phyloP scores from a whole-genome alignment of 495 filamentous ascomycete genomes.

The Pseudoneurospora amorphoporcata region DNA sequence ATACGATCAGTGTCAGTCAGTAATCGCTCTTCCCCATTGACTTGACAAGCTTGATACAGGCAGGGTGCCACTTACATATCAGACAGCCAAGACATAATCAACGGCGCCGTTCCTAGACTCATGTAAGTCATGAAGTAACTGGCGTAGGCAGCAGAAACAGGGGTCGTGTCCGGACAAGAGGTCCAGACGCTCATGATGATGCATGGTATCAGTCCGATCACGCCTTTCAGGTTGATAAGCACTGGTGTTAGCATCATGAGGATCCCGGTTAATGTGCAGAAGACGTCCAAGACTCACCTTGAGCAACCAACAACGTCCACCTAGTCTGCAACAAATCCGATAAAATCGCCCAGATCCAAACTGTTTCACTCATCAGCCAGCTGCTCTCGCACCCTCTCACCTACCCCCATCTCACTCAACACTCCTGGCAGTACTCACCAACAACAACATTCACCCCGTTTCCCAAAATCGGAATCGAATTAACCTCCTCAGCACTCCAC shows the following conservation, averaged over 20 bases:
- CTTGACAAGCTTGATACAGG: neutral
- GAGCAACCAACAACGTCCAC: conserved; percentile 27
- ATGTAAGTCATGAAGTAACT: conserved; percentile 31
- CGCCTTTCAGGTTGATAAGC: conserved; percentile 1
- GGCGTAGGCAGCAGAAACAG: conserved; percentile 25
- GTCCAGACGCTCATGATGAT: conserved; percentile 33
- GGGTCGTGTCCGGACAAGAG: conserved; percentile 16
- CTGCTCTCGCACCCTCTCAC: neutral
- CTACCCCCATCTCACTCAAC: neutral
- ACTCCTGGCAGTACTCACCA: conserved; percentile 6
- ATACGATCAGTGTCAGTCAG: neutral
- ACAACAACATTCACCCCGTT: conserved; percentile 28
- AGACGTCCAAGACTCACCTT: conserved; percentile 12
- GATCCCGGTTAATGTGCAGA: neutral
- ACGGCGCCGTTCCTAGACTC: conserved; percentile 26
- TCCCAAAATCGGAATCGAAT: conserved; percentile 29
- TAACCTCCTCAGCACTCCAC: conserved; percentile 27
- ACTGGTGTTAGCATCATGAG: no score
- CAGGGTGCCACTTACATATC: conserved; percentile 17
- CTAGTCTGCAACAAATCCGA: conserved; percentile 28
- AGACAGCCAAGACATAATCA: conserved; percentile 32
- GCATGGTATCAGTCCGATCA: conserved; percentile 28
- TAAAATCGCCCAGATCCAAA: conserved; percentile 31
- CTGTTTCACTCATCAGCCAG: conserved; percentile 6
- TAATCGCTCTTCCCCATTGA: neutral